Base-by-base conservation (phyloP, 257 asterid genomes). In the Cruciata laevipes region DNA sequence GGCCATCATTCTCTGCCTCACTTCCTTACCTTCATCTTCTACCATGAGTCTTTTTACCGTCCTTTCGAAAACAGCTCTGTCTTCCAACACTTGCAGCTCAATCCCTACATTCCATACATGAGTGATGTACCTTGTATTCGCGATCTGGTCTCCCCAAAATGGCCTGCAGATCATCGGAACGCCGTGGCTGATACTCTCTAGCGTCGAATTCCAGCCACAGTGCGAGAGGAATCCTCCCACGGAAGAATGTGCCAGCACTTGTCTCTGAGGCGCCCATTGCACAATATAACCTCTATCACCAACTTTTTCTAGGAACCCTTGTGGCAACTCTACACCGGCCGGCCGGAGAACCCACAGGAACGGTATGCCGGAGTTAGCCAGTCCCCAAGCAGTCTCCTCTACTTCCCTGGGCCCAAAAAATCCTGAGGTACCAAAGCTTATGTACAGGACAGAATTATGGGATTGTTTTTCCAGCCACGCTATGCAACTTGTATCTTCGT, bases 301-400 rank as follows among this genome's bases (percentile, higher is more conserved):
- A 20, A 65, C 23, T 23, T 3, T 8, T n/a, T 32, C 65, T 31
- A 37, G 18, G 40, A 71, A 71, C 7, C 37, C 70, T 2, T 71
- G 24, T 0, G 79, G 79, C 17, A 78, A 38, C 14, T 65, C 42
- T 1, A 82, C 65, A 6, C 80, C 71, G 0, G 42, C n/a, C 0
- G 84, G 79, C 21, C 86, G 79, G 65, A 84, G 69, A 35, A 77
- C 93, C 93, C 88, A 84, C 31, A 84, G 16, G 37, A 84, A 80
- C 0, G 82, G 80, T 42, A 71, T 78, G 67, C 27, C 75, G 13
- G 85, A 78, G 1, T 72, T 70, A 20, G 76, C 83, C 25, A 84
- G 37, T 8, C 86, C 93, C 83, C 80, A 73, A 20, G 87, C 93
- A 11, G 71, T 74, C 60, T 86, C 93, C 0, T 7, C 13, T 0